These are phyloP conservation scores for Melastoma candidum DNA, from an alignment of 441 rosid genomes.

Conservation along the genomic window DNA sequence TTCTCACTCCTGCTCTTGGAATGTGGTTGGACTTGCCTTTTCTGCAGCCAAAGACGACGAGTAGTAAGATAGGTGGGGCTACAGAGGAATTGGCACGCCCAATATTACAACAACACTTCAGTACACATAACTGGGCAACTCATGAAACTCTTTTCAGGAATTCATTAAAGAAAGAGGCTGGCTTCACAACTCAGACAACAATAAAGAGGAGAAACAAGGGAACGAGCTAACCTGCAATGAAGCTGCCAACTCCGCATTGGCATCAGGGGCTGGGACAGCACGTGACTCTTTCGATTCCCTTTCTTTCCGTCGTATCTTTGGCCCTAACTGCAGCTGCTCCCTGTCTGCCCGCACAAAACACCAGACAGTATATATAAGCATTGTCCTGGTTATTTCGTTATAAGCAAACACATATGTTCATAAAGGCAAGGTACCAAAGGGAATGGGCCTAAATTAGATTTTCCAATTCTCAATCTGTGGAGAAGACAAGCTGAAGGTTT, in stretches of 20 bases:
- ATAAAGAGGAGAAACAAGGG: not conserved
- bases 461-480: too few species aligned
- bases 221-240: conserved; percentile 69
- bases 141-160: too few species aligned
- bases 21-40: conserved; percentile 61
- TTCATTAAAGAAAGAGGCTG: not conserved
- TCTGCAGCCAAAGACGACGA: conserved; percentile 32
- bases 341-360: conserved; percentile 28
- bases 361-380: not conserved
- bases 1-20: conserved; percentile 94
- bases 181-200: not conserved
- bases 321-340: conserved; percentile 53
- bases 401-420: too few species aligned
- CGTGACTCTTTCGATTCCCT: conserved; percentile 73
- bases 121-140: too few species aligned
- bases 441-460: too few species aligned
- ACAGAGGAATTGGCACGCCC: too few species aligned
- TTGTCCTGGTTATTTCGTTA: too few species aligned
- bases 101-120: too few species aligned
- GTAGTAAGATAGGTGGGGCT: not conserved
- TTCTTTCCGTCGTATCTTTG: conserved; percentile 67
- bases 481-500: too few species aligned
- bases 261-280: conserved; percentile 95
- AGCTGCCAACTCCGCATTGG: conserved; percentile 77
- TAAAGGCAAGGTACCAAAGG: too few species aligned